phyloP scores from a whole-genome alignment of 2,329 filamentous ascomycete species.

The Davidsoniella virescens region DNA sequence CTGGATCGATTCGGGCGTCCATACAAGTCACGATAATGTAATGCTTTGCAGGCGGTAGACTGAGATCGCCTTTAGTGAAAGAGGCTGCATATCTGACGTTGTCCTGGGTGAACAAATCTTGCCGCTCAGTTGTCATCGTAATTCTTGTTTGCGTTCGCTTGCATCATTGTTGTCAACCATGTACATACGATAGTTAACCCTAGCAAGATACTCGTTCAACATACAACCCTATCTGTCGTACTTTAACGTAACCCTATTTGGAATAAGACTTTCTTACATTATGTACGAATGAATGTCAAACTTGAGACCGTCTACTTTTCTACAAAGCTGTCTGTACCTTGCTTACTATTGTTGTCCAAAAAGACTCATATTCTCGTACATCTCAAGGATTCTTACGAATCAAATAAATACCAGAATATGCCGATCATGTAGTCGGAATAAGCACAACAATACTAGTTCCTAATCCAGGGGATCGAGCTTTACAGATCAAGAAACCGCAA shows the following conservation, averaged over 20 bases:
- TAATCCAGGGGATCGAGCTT: no score
- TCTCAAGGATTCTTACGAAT: no score
- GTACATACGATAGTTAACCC: not conserved
- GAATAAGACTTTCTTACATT: no score
- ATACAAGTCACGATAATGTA: constrained; percentile 49
- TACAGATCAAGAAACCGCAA: no score
- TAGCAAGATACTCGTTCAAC: no score
- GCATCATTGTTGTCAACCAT: no score
- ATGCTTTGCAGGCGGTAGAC: constrained; percentile 51
- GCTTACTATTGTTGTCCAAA: not conserved
- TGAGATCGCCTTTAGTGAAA: constrained; percentile 47
- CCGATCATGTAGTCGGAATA: no score
- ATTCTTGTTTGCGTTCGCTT: no score
- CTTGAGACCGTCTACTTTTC: not conserved
- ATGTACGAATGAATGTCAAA: no score
- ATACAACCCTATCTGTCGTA: not conserved
- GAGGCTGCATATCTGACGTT: not conserved
- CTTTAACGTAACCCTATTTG: not conserved
- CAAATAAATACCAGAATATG: no score
- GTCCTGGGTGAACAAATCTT: not conserved
- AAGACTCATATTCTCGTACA: no score
- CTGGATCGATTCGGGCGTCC: constrained; percentile 47
- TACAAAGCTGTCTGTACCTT: not conserved
- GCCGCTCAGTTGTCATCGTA: not conserved
- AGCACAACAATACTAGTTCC: no score